Percentiles rank a stretch among this genome's conserved stretches.
Conservation (phyloP, 2,329 filamentous ascomycete species). For the Fusarium circinatum region DNA sequence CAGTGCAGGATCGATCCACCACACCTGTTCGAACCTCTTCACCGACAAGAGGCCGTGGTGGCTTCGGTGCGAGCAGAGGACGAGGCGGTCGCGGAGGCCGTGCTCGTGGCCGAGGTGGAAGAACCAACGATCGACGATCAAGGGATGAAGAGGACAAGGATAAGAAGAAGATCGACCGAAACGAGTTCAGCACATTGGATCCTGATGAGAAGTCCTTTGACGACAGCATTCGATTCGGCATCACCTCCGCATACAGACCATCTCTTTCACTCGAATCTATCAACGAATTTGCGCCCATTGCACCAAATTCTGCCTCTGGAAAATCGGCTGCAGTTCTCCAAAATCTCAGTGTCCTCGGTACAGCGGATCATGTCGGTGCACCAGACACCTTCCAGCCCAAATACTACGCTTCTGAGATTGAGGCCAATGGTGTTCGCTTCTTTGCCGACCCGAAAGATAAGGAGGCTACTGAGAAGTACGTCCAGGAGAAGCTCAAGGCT, state of each 20-base stretch:
- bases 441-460: conserved; percentile 41
- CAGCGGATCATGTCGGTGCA: conserved; percentile 49
- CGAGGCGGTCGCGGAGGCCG: conserved; percentile 33
- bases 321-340: conserved; percentile 49
- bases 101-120: conserved; percentile 34
- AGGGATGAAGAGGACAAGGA: conserved; percentile 42
- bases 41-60: conserved; percentile 32
- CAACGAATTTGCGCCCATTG: conserved; percentile 45
- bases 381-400: conserved; percentile 46
- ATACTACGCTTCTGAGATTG: conserved; percentile 47
- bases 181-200: conserved; percentile 45
- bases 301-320: conserved; percentile 43
- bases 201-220: conserved; percentile 50
- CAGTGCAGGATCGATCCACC: conserved; percentile 14
- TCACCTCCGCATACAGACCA: conserved; percentile 46
- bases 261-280: conserved; percentile 48
- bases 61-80: conserved; percentile 24
- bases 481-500: conserved; percentile 42
- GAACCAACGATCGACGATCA: conserved; percentile 22
- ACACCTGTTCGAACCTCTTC: conserved; percentile 11
- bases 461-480: conserved; percentile 46
- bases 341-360: conserved; percentile 50
- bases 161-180: conserved; percentile 39
- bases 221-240: conserved; percentile 50
- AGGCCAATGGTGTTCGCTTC: conserved; percentile 42